Evolutionary conservation across 768 basidiomycete genomes (phyloP).

Genomic region (Boletus rex-veris): DNA sequence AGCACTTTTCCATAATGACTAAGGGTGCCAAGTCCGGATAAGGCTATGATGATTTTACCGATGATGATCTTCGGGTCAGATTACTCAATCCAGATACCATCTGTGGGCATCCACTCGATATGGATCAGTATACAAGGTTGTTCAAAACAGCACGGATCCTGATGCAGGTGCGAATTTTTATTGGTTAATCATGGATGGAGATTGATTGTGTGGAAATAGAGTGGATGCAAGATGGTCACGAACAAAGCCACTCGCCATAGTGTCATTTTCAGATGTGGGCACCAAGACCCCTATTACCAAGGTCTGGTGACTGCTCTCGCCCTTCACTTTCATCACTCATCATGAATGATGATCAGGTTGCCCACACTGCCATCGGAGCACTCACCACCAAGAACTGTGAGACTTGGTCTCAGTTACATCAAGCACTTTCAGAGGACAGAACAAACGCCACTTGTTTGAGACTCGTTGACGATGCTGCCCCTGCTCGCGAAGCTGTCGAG

Average conservation of each 20-base stretch:
- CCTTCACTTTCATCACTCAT: background rate
- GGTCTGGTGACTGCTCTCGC: constrained; percentile 24
- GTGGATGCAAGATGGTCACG: constrained; percentile 84
- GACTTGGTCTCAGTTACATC: constrained; percentile 79
- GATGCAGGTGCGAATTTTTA: constrained; percentile 53
- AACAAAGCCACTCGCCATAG: constrained; percentile 74
- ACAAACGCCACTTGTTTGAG: constrained; percentile 70
- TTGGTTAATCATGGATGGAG: background rate
- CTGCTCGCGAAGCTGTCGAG: constrained; percentile 28
- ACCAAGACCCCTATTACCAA: constrained; percentile 74
- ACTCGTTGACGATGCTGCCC: constrained; percentile 76
- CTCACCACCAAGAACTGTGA: constrained; percentile 93
- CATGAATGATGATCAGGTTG: constrained; percentile 47
- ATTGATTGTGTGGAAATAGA: constrained; percentile 36
- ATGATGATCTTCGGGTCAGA: constrained; percentile 75
- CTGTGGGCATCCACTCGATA: constrained; percentile 78
- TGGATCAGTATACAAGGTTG: constrained; percentile 88
- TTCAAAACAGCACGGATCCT: constrained; percentile 93
- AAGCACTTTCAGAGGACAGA: constrained; percentile 60
- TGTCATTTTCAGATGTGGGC: constrained; percentile 83
- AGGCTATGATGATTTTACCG: too few species aligned
- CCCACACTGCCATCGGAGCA: constrained; percentile 83
- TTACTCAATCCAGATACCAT: constrained; percentile 79
- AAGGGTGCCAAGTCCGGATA: too few species aligned
- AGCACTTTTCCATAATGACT: too few species aligned